These are phyloP conservation scores for Beta lomatogona DNA, from an alignment of 179 eudicot species.

Conservation along the genomic window DNA sequence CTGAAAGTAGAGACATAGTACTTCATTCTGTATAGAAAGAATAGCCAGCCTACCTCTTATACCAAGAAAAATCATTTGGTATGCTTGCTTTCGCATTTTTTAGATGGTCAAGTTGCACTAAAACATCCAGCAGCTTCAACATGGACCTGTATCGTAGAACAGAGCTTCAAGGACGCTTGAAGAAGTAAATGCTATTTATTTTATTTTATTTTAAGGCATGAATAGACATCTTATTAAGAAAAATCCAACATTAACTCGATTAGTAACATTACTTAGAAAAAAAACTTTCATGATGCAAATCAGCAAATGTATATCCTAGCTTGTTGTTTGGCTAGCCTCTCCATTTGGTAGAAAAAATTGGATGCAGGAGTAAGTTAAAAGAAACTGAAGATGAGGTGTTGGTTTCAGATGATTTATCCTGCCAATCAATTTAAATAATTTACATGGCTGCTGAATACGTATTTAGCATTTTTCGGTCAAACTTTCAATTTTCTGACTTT, in stretches of 20 bases:
- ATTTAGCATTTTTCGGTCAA: background rate
- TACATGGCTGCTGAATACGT: background rate
- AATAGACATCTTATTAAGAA: background rate
- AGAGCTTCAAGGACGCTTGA: slow-evolving; percentile 13
- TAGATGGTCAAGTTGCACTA: slow-evolving; percentile 96
- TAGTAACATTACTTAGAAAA: background rate
- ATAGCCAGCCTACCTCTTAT: slow-evolving; percentile 70
- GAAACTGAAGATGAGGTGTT: background rate
- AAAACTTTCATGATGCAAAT: background rate
- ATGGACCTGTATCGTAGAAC: slow-evolving; percentile 70
- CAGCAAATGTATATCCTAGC: background rate
- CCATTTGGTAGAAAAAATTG: background rate
- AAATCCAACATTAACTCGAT: no score
- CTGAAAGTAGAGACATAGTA: background rate
- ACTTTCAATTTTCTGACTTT: background rate
- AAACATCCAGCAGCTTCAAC: slow-evolving; percentile 93
- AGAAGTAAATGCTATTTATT: background rate
- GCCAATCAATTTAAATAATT: background rate
- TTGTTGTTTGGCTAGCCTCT: background rate
- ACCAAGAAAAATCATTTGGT: slow-evolving; percentile 99
- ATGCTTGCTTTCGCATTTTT: slow-evolving; percentile 99
- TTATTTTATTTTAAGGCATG: background rate
- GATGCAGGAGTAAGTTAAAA: background rate
- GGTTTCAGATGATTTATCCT: background rate
- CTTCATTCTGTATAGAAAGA: background rate